phyloP scores from a whole-genome alignment of 352 stramenopile genomes.

The Discostella stelligera region DNA sequence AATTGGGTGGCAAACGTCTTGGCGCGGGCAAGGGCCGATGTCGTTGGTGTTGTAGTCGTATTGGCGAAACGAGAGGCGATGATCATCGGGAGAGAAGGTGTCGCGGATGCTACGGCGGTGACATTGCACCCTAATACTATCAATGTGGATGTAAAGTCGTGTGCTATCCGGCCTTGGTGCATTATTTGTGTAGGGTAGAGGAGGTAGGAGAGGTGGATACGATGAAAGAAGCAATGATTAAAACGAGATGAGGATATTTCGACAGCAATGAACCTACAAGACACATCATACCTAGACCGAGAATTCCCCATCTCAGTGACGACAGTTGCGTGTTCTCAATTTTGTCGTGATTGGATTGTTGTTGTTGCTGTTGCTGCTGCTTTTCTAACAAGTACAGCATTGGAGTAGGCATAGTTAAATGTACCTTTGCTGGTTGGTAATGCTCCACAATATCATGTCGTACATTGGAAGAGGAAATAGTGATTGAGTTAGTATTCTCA shows the following conservation, averaged over 20 bases:
- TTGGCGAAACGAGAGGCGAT: too few species aligned
- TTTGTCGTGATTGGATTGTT: slow-evolving; percentile 1
- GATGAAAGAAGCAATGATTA: neutral
- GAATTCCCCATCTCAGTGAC: slow-evolving; percentile 38
- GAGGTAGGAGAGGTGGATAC: neutral
- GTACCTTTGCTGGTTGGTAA: neutral
- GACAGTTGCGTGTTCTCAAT: neutral
- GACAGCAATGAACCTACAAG: neutral
- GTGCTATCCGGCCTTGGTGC: slow-evolving; percentile 33
- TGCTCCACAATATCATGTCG: slow-evolving; percentile 22
- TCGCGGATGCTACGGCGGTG: slow-evolving; percentile 31
- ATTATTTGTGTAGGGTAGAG: neutral
- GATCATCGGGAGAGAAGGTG: neutral
- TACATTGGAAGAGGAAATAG: neutral
- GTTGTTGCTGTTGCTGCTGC: neutral
- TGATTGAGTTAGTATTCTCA: neutral
- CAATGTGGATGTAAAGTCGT: slow-evolving; percentile 50
- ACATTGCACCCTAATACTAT: slow-evolving; percentile 39
- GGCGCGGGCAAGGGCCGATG: slow-evolving; percentile 19
- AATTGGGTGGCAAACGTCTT: slow-evolving; percentile 44
- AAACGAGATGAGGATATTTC: neutral
- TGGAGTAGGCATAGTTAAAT: neutral
- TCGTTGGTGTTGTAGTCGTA: neutral
- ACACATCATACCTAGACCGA: slow-evolving; percentile 20
- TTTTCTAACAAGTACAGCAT: slow-evolving; percentile 17